phyloP scores from a whole-genome alignment of 1,284 basidiomycete genomes.

The Agaricales sp. region DNA sequence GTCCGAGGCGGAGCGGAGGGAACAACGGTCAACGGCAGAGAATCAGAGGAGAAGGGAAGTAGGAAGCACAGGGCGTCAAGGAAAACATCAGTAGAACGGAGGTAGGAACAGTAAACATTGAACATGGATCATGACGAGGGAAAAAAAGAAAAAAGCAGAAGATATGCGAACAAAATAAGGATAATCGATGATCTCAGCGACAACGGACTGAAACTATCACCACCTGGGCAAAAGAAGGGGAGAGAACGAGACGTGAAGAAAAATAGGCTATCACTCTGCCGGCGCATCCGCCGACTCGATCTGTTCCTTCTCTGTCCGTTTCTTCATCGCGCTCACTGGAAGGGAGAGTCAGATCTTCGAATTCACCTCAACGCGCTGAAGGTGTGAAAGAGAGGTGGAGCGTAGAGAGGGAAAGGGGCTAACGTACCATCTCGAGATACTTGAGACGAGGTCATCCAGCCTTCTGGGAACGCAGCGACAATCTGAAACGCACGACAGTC shows the following conservation, averaged over 20 bases:
- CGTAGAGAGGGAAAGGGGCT: too few species aligned
- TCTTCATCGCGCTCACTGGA: constrained; percentile 6
- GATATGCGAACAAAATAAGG: background rate
- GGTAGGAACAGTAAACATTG: too few species aligned
- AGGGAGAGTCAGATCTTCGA: background rate
- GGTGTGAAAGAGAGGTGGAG: background rate
- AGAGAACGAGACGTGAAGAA: too few species aligned
- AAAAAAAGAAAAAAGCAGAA: background rate
- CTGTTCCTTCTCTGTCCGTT: constrained; percentile 6
- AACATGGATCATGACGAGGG: background rate
- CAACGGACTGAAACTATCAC: too few species aligned
- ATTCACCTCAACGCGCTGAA: background rate
- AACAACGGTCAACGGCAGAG: background rate
- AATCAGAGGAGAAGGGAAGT: background rate
- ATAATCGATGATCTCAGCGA: too few species aligned
- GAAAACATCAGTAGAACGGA: too few species aligned
- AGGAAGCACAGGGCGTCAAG: background rate
- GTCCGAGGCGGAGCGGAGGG: too few species aligned
- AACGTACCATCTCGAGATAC: constrained; percentile 22
- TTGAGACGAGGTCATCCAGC: constrained; percentile 48
- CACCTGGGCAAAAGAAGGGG: too few species aligned
- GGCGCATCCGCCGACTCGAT: too few species aligned
- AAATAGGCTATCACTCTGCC: too few species aligned
- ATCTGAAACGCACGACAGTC: constrained; percentile 30
- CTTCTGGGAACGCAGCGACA: constrained; percentile 63